These are phyloP conservation scores for Termitomyces sp. DNA, from an alignment of 768 basidiomycete genomes.

Conservation along the genomic window DNA sequence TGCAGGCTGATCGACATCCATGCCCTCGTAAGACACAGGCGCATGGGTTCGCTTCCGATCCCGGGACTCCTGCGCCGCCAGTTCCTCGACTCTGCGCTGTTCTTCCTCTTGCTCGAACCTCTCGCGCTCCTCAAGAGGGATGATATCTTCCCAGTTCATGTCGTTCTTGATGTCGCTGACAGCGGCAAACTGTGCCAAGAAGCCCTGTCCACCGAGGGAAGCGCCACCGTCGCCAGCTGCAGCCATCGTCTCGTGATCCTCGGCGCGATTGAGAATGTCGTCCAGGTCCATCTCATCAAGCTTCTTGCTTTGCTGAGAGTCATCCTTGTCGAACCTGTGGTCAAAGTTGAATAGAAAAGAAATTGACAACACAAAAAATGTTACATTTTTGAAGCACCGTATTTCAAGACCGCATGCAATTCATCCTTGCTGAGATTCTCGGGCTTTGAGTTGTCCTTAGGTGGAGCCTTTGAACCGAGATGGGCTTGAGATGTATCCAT, in stretches of 20 bases:
- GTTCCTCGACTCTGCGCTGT: constrained; percentile 67
- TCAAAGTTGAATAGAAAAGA: constrained; percentile 7
- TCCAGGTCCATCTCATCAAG: constrained; percentile 99
- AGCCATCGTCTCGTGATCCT: constrained; percentile 93
- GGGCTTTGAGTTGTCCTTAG: constrained; percentile 69
- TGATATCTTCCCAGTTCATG: constrained; percentile 99
- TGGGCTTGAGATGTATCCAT: constrained; percentile 99
- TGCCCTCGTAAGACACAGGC: constrained; percentile 86
- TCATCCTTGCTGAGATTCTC: constrained; percentile 94
- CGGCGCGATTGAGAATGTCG: constrained; percentile 94
- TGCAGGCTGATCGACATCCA: constrained; percentile 80
- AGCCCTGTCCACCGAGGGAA: constrained; percentile 96
- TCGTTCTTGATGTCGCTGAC: constrained; percentile 99
- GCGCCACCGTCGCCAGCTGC: constrained; percentile 80
- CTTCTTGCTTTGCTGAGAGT: constrained; percentile 87
- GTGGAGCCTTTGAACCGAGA: constrained; percentile 75
- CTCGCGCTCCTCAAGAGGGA: constrained; percentile 87
- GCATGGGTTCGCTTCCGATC: constrained; percentile 84
- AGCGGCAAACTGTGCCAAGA: constrained; percentile 91
- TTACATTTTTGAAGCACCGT: constrained; percentile 96
- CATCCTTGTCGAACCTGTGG: constrained; percentile 93
- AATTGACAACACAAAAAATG: constrained; percentile 19
- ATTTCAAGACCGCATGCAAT: constrained; percentile 95
- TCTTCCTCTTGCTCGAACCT: constrained; percentile 81
- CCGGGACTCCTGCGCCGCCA: constrained; percentile 62